Conservation (phyloP, 139 green algal species). For the Eudorina sp. region DNA sequence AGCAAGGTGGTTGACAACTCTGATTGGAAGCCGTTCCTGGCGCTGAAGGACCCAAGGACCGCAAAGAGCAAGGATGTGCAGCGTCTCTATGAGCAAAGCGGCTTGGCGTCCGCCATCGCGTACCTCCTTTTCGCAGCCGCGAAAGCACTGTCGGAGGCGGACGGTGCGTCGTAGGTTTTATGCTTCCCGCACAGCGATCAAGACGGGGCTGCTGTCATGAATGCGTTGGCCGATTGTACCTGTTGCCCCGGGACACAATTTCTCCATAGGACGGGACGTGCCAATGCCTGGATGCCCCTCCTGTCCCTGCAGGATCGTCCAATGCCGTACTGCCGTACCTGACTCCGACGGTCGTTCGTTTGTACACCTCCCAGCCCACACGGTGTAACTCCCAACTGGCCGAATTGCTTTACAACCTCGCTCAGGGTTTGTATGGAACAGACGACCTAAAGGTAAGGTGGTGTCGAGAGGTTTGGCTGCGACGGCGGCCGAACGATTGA, state of each 20-base stretch:
- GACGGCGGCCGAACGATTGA: neutral
- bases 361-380: neutral
- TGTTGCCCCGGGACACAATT: neutral
- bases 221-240: neutral
- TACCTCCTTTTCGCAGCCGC: neutral
- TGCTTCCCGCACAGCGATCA: no score
- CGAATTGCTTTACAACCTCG: neutral
- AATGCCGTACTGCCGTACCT: conserved; percentile 9
- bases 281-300: neutral
- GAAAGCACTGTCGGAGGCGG: neutral
- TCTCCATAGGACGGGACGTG: neutral
- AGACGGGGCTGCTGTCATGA: neutral
- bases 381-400: neutral
- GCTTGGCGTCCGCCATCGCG: neutral
- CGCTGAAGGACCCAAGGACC: neutral
- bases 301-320: neutral
- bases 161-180: neutral
- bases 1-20: neutral
- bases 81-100: neutral
- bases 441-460: neutral
- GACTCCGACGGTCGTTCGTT: neutral
- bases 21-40: neutral
- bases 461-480: neutral
- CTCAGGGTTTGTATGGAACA: neutral
- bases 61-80: neutral